Conservation (phyloP, 1,139 yeast species). For the Candida sp. region DNA sequence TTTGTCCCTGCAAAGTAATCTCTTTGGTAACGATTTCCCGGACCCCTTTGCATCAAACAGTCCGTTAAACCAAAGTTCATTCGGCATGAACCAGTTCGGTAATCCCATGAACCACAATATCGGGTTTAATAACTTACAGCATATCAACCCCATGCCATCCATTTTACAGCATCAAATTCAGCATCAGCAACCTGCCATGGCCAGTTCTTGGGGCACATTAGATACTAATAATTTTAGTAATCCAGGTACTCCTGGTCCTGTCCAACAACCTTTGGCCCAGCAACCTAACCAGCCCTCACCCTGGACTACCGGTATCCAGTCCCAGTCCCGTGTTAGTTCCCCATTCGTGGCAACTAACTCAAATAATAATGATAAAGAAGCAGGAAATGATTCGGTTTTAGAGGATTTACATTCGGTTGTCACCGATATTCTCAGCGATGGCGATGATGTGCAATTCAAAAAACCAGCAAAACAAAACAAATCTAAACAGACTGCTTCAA, state of each 20-base stretch:
- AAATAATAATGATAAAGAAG: slow-evolving; percentile 6
- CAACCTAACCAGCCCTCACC: slow-evolving; percentile 36
- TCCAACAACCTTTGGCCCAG: slow-evolving; percentile 15
- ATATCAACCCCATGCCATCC: slow-evolving; percentile 22
- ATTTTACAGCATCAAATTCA: slow-evolving; percentile 31
- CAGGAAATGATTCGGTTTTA: slow-evolving; percentile 27
- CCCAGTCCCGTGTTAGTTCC: slow-evolving; percentile 37
- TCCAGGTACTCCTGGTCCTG: slow-evolving; percentile 29
- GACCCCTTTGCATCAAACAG: slow-evolving; percentile 20
- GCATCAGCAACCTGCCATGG: slow-evolving; percentile 27
- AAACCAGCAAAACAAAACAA: slow-evolving; percentile 2
- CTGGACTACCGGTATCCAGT: slow-evolving; percentile 33
- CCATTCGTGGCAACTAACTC: slow-evolving; percentile 32
- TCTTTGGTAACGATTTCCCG: slow-evolving; percentile 26
- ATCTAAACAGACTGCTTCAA: not conserved
- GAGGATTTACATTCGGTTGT: slow-evolving; percentile 38
- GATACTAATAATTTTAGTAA: slow-evolving; percentile 21
- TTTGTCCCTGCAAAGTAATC: slow-evolving; percentile 15
- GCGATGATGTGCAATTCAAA: slow-evolving; percentile 13
- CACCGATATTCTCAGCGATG: slow-evolving; percentile 32
- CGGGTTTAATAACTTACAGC: slow-evolving; percentile 12
- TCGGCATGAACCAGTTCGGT: slow-evolving; percentile 18
- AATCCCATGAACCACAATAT: slow-evolving; percentile 15
- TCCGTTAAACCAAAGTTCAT: slow-evolving; percentile 9
- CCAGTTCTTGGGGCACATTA: slow-evolving; percentile 35